A percentile compares a stretch with the other conserved stretches of the same genome.
These are phyloP conservation scores for Dimargaris xerosporica DNA, from an alignment of 192 early-diverging fungal species.

Conservation along the genomic window DNA sequence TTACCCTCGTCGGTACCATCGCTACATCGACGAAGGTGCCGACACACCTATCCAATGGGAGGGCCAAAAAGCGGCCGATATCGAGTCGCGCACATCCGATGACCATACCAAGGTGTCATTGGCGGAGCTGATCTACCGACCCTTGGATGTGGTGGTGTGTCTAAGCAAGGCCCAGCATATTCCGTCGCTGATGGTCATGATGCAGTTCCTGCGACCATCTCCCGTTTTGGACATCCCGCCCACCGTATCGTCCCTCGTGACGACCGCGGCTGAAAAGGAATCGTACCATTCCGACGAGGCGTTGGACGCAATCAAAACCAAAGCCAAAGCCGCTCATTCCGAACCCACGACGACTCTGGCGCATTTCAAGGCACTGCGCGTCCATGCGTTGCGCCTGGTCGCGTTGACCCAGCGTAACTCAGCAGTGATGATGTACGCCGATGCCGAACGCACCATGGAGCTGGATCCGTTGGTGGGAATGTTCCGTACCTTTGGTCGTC, in stretches of 20 bases:
- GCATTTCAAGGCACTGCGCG: slow-evolving; percentile 17
- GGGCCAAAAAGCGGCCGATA: slow-evolving; percentile 14
- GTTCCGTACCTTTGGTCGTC: slow-evolving; percentile 63
- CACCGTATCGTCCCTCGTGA: too few relatives aligned
- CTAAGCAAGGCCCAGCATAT: slow-evolving; percentile 45
- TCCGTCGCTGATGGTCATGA: slow-evolving; percentile 55
- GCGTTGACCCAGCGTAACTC: slow-evolving; percentile 68
- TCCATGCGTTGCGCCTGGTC: slow-evolving; percentile 62
- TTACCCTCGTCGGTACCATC: slow-evolving; percentile 57
- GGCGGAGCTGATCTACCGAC: slow-evolving; percentile 15
- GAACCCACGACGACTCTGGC: slow-evolving; percentile 13
- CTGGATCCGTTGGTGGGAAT: slow-evolving; percentile 67
- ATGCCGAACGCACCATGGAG: slow-evolving; percentile 39
- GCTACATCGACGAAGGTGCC: slow-evolving; percentile 20
- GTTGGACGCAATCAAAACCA: background rate
- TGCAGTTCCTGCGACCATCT: slow-evolving; percentile 35
- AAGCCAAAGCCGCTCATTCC: background rate
- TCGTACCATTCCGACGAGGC: slow-evolving; percentile 7
- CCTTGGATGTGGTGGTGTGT: slow-evolving; percentile 33
- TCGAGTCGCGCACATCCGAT: slow-evolving; percentile 6
- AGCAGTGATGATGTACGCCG: slow-evolving; percentile 58
- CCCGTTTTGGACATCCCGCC: slow-evolving; percentile 12
- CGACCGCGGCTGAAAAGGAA: too few relatives aligned
- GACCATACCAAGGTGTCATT: background rate
- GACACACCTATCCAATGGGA: too few relatives aligned